phyloP scores from a whole-genome alignment of 2,329 filamentous ascomycete species.

The Epichloe sp. region DNA sequence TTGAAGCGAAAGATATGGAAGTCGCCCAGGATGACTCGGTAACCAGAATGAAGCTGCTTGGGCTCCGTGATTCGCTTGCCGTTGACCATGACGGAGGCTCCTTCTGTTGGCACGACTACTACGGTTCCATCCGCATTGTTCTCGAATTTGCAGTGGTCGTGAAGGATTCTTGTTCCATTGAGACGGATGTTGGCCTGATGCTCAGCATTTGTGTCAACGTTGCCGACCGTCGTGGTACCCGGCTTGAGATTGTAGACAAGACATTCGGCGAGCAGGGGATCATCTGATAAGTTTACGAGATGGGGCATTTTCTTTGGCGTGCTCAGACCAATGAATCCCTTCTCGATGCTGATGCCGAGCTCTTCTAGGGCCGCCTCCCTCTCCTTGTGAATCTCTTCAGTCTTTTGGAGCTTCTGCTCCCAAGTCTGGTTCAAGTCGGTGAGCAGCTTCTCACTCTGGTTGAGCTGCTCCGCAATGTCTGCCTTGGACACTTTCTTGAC shows the following conservation, averaged over 20 bases:
- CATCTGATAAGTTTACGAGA: slow-evolving; percentile 92
- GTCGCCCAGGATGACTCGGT: slow-evolving; percentile 88
- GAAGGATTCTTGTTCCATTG: slow-evolving; percentile 84
- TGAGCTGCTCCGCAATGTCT: slow-evolving; percentile 92
- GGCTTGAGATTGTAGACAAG: slow-evolving; percentile 97
- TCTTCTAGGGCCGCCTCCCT: slow-evolving; percentile 90
- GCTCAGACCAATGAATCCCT: slow-evolving; percentile 87
- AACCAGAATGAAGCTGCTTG: slow-evolving; percentile 77
- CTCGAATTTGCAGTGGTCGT: slow-evolving; percentile 88
- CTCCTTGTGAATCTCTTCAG: slow-evolving; percentile 95
- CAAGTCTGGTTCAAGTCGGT: slow-evolving; percentile 95
- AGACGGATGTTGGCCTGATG: slow-evolving; percentile 76
- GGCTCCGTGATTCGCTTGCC: slow-evolving; percentile 79
- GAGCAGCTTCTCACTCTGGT: slow-evolving; percentile 91
- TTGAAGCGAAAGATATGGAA: slow-evolving; percentile 99
- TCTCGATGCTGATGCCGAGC: slow-evolving; percentile 96
- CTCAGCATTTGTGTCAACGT: slow-evolving; percentile 70
- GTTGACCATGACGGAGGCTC: slow-evolving; percentile 97
- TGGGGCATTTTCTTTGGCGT: slow-evolving; percentile 99
- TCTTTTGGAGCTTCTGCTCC: slow-evolving; percentile 92
- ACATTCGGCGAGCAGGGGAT: slow-evolving; percentile 87
- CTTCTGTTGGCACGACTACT: slow-evolving; percentile 77
- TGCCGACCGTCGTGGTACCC: slow-evolving; percentile 84
- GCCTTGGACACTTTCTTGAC: slow-evolving; percentile 96
- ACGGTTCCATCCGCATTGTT: slow-evolving; percentile 78